Evolutionary conservation across 2,329 filamentous ascomycete species (phyloP).

Genomic region (Aspergillus sp.): DNA sequence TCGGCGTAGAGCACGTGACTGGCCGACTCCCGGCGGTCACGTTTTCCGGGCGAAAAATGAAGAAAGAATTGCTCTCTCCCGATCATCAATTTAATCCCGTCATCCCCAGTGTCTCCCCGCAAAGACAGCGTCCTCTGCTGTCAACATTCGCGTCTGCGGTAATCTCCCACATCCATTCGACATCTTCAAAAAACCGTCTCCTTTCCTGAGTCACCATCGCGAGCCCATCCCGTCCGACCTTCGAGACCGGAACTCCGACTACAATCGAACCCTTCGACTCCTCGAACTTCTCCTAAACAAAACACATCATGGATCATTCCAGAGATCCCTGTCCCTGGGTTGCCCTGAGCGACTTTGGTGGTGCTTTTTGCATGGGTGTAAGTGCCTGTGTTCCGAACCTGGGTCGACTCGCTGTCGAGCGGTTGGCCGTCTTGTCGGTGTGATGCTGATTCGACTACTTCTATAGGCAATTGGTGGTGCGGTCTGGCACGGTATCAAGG

Average conservation of each 20-base stretch:
- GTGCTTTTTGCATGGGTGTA: constrained; percentile 96
- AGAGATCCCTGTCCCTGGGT: constrained; percentile 97
- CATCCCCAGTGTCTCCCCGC: neutral
- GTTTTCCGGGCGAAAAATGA: constrained; percentile 23
- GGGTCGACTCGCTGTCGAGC: neutral
- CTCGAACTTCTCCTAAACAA: neutral
- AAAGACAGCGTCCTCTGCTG: neutral
- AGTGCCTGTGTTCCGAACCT: constrained; percentile 34
- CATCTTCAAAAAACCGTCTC: too few species aligned
- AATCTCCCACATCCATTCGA: too few species aligned
- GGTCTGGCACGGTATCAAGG: constrained; percentile 97
- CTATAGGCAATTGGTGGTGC: constrained; percentile 70
- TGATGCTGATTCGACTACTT: constrained; percentile 1
- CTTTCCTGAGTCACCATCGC: too few species aligned
- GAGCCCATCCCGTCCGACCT: neutral
- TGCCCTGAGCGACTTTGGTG: constrained; percentile 94
- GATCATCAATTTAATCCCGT: neutral
- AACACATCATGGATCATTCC: constrained; percentile 77
- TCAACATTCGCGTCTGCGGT: neutral
- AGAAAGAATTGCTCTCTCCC: constrained; percentile 1
- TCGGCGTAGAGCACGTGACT: constrained; percentile 16
- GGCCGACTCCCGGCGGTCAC: constrained; percentile 13
- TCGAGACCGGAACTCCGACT: neutral
- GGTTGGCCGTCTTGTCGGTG: neutral
- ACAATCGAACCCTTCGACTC: neutral